Evolutionary conservation across 768 basidiomycete species (phyloP).

Genomic region (Cytidiella melzeri): DNA sequence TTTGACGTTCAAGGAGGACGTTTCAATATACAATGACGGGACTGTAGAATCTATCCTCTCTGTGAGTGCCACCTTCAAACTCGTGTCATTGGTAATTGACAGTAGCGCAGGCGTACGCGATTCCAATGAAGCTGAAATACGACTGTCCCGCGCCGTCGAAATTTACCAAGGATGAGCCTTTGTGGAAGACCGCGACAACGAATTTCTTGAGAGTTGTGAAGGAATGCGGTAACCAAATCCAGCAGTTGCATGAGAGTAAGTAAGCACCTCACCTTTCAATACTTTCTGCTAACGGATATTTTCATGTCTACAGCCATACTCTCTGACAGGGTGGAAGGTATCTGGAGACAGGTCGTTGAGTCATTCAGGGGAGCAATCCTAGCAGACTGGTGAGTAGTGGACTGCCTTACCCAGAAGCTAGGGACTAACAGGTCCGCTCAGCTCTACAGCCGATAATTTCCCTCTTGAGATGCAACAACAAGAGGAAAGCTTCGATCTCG

Average conservation of each 20-base stretch:
- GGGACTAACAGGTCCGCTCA: slow-evolving; percentile 21
- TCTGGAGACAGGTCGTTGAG: slow-evolving; percentile 82
- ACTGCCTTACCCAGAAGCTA: background rate
- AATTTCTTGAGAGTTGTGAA: slow-evolving; percentile 71
- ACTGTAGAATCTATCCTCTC: slow-evolving; percentile 80
- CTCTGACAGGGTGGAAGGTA: slow-evolving; percentile 63
- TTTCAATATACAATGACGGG: slow-evolving; percentile 69
- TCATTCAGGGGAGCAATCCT: slow-evolving; percentile 77
- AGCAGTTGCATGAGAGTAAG: slow-evolving; percentile 44
- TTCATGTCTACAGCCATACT: slow-evolving; percentile 42
- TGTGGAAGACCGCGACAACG: slow-evolving; percentile 94
- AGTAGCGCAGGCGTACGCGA: slow-evolving; percentile 63
- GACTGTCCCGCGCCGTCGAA: slow-evolving; percentile 88
- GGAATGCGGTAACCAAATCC: slow-evolving; percentile 51
- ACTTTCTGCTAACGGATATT: background rate
- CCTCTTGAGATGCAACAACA: slow-evolving; percentile 59
- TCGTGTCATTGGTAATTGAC: background rate
- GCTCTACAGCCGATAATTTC: slow-evolving; percentile 52
- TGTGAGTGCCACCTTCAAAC: slow-evolving; percentile 34
- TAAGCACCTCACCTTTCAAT: background rate
- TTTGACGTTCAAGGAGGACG: slow-evolving; percentile 52
- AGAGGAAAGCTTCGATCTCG: slow-evolving; percentile 82
- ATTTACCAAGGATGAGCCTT: slow-evolving; percentile 77
- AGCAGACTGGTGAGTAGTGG: slow-evolving; percentile 69
- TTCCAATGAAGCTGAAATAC: slow-evolving; percentile 92